Base-by-base conservation (phyloP, 2,329 filamentous ascomycete genomes). In the Alternaria gansuensis region DNA sequence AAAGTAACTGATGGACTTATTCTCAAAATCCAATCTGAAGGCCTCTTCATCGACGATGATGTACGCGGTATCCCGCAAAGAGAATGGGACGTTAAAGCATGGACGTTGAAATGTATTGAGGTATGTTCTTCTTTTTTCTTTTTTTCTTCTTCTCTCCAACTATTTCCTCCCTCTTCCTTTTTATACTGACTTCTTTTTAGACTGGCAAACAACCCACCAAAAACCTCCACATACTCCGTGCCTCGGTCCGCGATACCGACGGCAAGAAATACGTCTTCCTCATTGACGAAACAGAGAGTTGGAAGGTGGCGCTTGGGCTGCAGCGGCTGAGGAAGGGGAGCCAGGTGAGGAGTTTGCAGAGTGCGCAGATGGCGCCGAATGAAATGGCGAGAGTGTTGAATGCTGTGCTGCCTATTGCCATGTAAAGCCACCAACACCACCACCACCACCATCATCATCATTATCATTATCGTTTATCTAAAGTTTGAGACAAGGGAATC, bases 51-150 rank as follows among this genome's bases (percentile, higher is more conserved):
- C 73, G 95, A 99, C 76, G 95, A 99, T 77, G 95, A 98, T 76
- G 87, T 97, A 51, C 88, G 93, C 43, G 88, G 88, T 62, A 92
- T 97, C 14, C 89, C 92, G n/a, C 93, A 98, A 79, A 88, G 95
- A 59, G 95, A 99, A 80, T 99, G 95, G 95, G 95, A 99, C 77
- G 88, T 98, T 74, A 98, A 98, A 79, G 93, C 94, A 26, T 98
- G 95, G 95, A 97, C 93, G 41, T 86, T 99, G 79, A 97, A 96
- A 80, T 82, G 90, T 65, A 88, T 96, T 78, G 95, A 98, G 85
- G 75, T 76, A 70, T 59, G 72, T 63, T 10, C 3, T 33, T 14
- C n/a, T n/a, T 34, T 13, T 28, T 37, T 28, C 8, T 28, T 8
- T 8, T 28, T 28, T 8, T 8, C 26, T 8, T 28, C 8, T 28